A percentile compares a stretch with the other conserved stretches of the same genome.
Conservation (phyloP, 140 eudicot genomes). For the Cichorium intybus region DNA sequence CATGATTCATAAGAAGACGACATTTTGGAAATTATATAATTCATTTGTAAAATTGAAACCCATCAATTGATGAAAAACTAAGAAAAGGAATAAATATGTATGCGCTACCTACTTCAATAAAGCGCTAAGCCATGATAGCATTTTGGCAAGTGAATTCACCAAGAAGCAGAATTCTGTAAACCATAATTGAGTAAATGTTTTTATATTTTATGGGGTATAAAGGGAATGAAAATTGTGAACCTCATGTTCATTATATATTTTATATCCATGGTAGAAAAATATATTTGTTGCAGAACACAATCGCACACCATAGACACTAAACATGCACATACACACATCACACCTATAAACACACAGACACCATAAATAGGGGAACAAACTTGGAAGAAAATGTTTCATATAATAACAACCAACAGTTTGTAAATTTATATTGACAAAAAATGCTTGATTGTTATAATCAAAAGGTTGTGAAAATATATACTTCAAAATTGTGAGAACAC, state of each 20-base stretch:
- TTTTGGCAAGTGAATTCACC: conserved; percentile 99
- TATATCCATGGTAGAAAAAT: neutral
- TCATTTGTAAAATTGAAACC: neutral
- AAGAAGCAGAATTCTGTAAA: conserved; percentile 69
- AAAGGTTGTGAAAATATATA: no score
- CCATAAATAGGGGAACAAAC: no score
- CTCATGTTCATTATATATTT: neutral
- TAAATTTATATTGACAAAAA: no score
- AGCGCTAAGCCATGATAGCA: conserved; percentile 97
- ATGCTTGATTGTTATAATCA: no score
- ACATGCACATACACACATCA: no score
- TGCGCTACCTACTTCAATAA: conserved; percentile 99
- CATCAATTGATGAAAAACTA: neutral
- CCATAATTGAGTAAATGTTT: neutral
- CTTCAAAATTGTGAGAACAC: no score
- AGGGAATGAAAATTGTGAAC: neutral
- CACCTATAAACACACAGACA: no score
- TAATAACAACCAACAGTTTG: no score
- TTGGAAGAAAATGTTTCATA: no score
- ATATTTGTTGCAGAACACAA: conserved; percentile 6
- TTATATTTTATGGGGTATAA: neutral
- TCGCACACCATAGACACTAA: no score
- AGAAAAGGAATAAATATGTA: conserved; percentile 48
- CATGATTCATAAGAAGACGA: conserved; percentile 17
- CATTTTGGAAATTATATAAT: conserved; percentile 7